Base-by-base conservation (phyloP, 108 stramenopile species). In the Cyclotella kingstonii region DNA sequence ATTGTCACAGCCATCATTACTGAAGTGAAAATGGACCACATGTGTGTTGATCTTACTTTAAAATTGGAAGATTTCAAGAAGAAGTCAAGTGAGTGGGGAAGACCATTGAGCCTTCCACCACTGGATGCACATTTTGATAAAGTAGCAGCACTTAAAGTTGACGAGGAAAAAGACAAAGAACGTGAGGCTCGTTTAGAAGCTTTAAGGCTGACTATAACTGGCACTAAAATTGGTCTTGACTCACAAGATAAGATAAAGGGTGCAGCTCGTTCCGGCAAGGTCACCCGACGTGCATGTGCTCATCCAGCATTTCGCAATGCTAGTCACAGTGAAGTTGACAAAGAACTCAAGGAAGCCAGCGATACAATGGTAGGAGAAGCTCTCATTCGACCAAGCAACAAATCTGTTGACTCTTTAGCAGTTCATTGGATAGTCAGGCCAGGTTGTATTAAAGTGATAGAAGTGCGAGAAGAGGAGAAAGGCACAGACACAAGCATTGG, bases 11-110 rank as follows among this genome's bases (percentile, higher is more conserved):
- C 89, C 9, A 54, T 93, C 33, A 76, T 96, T 6, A 89, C 88
- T 7, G 85, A 90, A 66, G 90, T 96, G 6, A 90, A 92, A 63
- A 93, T 93, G 81, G 95, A 96, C 53, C 89, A 92, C 42, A 84
- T 96, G 77, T 83, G 80, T 30, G 88, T 96, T 29, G 91, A 92
- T 59, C 78, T 96, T 64, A 87, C 84, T 66, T 66, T 93, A 47
- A 86, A 84, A 55, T 80, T 84, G 74, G 87, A 90, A 65, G 91
- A 91, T 57, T 84, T 96, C 47, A 78, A 76, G 26, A 89, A 87
- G 54, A 68, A 76, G 25, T 88, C 87, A 23, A 84, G 82, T 57
- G 74, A 81, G 27, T 93, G 91, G 91, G 86, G 82, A 35, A 79
- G 91, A 41, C 91, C 91, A n/a, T 38, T 36, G 22, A 80, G 71